phyloP scores from a whole-genome alignment of 1,284 basidiomycete species.

The Ganoderma multipileum region DNA sequence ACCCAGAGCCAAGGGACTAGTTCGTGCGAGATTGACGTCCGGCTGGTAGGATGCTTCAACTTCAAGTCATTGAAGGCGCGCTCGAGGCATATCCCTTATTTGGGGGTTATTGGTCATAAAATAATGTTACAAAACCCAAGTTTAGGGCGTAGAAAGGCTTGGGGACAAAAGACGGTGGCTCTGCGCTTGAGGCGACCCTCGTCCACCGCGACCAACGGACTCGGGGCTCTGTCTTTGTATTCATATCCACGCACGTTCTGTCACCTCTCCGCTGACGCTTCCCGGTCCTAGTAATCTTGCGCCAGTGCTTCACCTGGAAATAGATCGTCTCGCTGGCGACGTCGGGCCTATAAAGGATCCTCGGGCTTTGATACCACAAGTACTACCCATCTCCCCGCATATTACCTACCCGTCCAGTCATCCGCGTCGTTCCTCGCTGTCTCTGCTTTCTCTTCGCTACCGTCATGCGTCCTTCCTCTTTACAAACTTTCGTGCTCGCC shows the following conservation, averaged over 20 bases:
- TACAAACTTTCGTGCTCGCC: slow-evolving; percentile 2
- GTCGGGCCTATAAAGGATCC: slow-evolving; percentile 9
- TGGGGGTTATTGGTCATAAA: neutral
- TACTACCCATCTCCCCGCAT: neutral
- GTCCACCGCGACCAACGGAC: neutral
- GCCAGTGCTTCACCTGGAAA: neutral
- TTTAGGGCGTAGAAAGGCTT: neutral
- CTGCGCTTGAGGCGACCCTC: slow-evolving; percentile 3
- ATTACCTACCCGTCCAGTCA: neutral
- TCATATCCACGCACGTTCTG: slow-evolving; percentile 13
- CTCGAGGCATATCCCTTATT: neutral
- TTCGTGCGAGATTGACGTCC: neutral
- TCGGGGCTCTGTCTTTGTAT: neutral
- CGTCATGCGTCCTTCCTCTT: slow-evolving; percentile 15
- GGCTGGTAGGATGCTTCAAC: too few species aligned
- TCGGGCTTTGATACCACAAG: slow-evolving; percentile 8
- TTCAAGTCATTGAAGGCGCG: too few species aligned
- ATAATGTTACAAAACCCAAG: neutral
- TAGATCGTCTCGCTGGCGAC: slow-evolving; percentile 1
- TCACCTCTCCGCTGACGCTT: neutral
- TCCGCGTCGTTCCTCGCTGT: too few species aligned
- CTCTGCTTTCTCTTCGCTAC: neutral
- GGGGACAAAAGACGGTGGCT: slow-evolving; percentile 14
- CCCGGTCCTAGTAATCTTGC: neutral
- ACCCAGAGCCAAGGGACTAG: neutral